Conservation (phyloP, 176 grass and related monocot genomes). For the Eragrostis nindensis region DNA sequence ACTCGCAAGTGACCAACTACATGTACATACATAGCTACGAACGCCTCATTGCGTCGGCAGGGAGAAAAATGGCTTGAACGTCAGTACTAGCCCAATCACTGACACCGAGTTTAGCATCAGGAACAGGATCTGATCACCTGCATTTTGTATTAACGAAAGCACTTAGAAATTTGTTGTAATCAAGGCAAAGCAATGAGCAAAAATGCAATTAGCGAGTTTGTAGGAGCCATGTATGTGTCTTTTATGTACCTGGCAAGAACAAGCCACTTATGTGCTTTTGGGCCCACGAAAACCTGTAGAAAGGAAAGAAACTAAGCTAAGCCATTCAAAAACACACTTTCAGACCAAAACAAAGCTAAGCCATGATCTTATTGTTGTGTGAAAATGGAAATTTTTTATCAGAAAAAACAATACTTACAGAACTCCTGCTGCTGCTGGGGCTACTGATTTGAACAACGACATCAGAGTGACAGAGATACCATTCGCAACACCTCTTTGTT, state of each 20-base stretch:
- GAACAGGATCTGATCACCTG: conserved; percentile 73
- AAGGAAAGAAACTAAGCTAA: not conserved
- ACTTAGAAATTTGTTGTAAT: not conserved
- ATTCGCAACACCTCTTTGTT: conserved; percentile 75
- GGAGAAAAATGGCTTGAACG: conserved; percentile 56
- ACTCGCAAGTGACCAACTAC: not conserved
- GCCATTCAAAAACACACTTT: not conserved
- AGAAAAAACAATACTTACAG: conserved; percentile 44
- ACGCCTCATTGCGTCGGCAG: conserved; percentile 17
- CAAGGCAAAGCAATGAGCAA: not conserved
- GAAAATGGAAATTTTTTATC: not conserved
- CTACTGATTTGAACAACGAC: conserved; percentile 68
- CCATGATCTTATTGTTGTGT: not conserved
- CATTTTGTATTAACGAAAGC: conserved; percentile 9
- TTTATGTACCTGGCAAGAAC: conserved; percentile 54
- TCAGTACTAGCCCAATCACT: conserved; percentile 45
- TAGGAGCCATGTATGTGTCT: not conserved
- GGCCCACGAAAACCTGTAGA: conserved; percentile 70
- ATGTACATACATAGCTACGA: conserved; percentile 6
- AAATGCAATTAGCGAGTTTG: not conserved
- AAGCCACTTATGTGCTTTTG: conserved; percentile 54
- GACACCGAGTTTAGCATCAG: conserved; percentile 57
- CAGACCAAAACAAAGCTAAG: not conserved
- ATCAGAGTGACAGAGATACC: conserved; percentile 74
- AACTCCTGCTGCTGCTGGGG: conserved; percentile 68